These are phyloP conservation scores for Magnusiomyces fungicola DNA, from an alignment of 1,139 yeast genomes.

Conservation along the genomic window DNA sequence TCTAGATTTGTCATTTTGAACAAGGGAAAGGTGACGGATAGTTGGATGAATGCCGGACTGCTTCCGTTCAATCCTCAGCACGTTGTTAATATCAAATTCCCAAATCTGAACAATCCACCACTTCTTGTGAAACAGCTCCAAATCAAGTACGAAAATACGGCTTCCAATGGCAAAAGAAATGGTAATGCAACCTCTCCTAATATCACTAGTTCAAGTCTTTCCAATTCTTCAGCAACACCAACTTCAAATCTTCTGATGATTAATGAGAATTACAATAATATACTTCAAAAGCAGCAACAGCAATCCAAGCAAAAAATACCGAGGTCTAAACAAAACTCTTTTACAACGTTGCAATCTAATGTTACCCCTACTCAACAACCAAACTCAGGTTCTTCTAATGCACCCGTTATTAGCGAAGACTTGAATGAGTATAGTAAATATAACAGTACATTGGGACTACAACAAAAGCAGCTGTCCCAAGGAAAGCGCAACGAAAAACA, in stretches of 20 bases:
- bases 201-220: too few species aligned
- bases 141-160: conserved; percentile 1
- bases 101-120: conserved; percentile 1
- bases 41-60: neutral
- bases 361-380: neutral
- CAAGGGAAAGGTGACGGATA: neutral
- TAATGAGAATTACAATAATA: too few species aligned
- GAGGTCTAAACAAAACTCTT: too few species aligned
- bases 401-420: neutral
- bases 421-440: neutral
- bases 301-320: too few species aligned
- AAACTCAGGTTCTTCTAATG: neutral
- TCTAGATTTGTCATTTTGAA: conserved; percentile 1
- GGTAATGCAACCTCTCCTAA: too few species aligned
- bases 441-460: neutral
- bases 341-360: too few species aligned
- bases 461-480: neutral
- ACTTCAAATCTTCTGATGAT: too few species aligned
- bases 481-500: neutral
- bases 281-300: too few species aligned
- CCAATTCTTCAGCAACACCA: too few species aligned
- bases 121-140: conserved; percentile 2
- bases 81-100: conserved; percentile 1
- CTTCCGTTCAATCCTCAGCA: neutral
- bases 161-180: too few species aligned